Percentiles rank a stretch among this genome's conserved stretches.
phyloP scores from a whole-genome alignment of 73 alveolate genomes.

The Effrenium voratum region DNA sequence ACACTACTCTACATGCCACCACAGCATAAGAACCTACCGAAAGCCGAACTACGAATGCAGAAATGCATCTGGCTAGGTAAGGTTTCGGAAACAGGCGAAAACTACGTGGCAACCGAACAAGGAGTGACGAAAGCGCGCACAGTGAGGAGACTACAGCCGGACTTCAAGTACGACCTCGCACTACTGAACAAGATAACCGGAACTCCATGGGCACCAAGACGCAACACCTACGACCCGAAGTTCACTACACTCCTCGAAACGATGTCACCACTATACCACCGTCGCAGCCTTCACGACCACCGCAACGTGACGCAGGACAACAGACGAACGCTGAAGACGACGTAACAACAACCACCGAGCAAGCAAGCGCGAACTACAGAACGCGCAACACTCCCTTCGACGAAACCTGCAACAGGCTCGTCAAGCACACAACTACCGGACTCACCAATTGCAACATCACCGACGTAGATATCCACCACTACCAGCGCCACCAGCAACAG shows the following conservation, averaged over 20 bases:
- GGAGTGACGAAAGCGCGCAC: background rate
- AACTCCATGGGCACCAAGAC: background rate
- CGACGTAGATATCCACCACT: no score
- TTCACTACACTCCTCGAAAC: no score
- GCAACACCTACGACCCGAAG: background rate
- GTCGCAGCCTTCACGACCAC: background rate
- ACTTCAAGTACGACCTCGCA: background rate
- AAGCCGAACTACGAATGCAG: background rate
- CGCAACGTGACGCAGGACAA: background rate
- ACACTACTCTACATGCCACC: background rate
- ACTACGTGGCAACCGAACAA: background rate
- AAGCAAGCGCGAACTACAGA: no score
- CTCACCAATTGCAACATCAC: background rate
- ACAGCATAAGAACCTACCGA: background rate
- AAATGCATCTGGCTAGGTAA: background rate
- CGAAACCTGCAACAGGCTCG: no score
- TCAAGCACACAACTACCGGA: background rate
- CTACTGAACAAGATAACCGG: background rate
- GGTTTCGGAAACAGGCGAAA: background rate
- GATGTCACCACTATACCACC: background rate
- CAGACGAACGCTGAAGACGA: background rate
- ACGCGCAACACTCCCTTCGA: no score
- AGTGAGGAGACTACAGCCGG: background rate
- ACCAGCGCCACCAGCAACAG: background rate
- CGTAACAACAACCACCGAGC: background rate